These are phyloP conservation scores for Rhynchosporium secalis DNA, from an alignment of 2,329 filamentous ascomycete genomes.

Conservation along the genomic window DNA sequence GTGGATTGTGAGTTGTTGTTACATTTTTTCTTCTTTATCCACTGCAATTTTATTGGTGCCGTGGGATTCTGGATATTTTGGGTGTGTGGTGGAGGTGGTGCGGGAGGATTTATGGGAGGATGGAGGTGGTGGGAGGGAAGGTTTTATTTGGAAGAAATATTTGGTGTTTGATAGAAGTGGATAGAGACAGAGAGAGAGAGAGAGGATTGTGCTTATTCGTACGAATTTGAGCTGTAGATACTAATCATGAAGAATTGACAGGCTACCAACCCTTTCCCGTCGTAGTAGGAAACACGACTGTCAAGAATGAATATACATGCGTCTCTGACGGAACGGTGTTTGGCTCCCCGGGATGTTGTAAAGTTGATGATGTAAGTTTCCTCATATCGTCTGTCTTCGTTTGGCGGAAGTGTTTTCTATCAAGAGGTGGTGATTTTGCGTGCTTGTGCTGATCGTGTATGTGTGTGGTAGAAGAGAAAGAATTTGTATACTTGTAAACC, in stretches of 20 bases:
- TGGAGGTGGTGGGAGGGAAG: too few species aligned
- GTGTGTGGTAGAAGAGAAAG: not conserved
- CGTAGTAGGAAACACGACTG: not conserved
- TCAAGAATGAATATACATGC: constrained; percentile 13
- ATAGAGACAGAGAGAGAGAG: too few species aligned
- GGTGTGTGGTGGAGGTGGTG: too few species aligned
- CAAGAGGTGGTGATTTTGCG: not conserved
- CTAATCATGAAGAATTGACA: not conserved
- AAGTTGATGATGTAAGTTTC: not conserved
- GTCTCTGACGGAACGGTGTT: not conserved
- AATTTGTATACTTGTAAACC: not conserved
- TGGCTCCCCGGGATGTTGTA: constrained; percentile 7
- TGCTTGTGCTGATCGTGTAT: not conserved
- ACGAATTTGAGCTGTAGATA: too few species aligned
- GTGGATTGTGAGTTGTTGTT: constrained; percentile 2
- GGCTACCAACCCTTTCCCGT: constrained; percentile 8
- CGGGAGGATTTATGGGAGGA: too few species aligned
- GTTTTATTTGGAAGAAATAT: too few species aligned
- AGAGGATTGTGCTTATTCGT: too few species aligned
- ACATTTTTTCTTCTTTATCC: not conserved
- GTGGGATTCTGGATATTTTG: too few species aligned
- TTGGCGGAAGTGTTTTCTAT: not conserved
- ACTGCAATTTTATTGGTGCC: not conserved
- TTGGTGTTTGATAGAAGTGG: too few species aligned
- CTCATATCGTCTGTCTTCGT: too few species aligned